phyloP scores from a whole-genome alignment of 164 flowering plant genomes.

The Echeveria elegans region DNA sequence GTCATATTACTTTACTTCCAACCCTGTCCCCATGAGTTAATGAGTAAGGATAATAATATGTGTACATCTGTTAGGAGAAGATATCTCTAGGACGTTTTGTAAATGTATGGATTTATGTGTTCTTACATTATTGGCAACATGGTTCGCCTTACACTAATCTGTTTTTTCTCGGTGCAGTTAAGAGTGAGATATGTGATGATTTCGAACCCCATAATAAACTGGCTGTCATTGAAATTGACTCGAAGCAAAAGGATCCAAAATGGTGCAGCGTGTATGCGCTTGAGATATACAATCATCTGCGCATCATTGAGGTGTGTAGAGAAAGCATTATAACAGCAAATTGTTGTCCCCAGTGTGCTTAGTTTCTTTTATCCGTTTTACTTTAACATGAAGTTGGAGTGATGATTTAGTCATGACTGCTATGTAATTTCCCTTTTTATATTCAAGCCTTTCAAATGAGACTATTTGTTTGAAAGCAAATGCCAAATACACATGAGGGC shows the following conservation, averaged over 20 bases:
- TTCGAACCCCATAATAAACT: conserved; percentile 9
- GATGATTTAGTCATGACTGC: background rate
- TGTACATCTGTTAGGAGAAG: background rate
- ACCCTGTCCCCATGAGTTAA: background rate
- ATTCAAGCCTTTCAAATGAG: background rate
- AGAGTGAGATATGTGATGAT: conserved; percentile 11
- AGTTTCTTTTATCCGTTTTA: no score
- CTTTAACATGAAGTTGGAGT: no score
- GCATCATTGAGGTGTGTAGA: conserved; percentile 34
- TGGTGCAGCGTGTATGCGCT: conserved; percentile 39
- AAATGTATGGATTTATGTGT: background rate
- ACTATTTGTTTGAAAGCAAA: background rate
- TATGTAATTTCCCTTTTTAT: background rate
- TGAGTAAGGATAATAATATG: background rate
- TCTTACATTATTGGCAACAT: background rate
- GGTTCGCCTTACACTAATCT: background rate
- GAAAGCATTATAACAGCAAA: background rate
- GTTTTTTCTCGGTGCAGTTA: conserved; percentile 21
- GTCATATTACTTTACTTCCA: background rate
- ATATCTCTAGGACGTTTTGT: background rate
- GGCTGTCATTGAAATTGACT: conserved; percentile 33
- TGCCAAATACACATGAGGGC: background rate
- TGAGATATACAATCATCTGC: conserved; percentile 27
- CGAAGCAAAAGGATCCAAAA: conserved; percentile 33
- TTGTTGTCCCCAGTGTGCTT: no score